Evolutionary conservation across 2,329 filamentous ascomycete genomes (phyloP), one percentile per base, ranked within the genome.

Genomic region (Bipolaris oryzae): DNA sequence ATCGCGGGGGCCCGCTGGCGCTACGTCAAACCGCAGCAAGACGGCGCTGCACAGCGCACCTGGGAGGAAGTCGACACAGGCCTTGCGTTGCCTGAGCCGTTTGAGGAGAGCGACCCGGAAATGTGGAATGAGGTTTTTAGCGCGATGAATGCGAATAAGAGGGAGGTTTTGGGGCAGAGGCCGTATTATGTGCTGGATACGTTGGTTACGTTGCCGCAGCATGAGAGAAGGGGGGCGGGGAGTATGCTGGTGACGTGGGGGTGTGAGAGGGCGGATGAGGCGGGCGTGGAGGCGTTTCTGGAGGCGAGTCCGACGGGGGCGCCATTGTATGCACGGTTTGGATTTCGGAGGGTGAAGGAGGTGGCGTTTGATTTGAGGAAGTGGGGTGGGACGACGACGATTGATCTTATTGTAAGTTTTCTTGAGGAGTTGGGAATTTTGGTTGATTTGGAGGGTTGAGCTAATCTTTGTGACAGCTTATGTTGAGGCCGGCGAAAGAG

Each of bases 161-260:
- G 62, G 23, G 60, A 68, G 37, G 60, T 67, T 11, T 21, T 75
- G 52, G 69, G 57, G 1, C 63, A 10, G 2, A 51, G 66, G 7
- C 59, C 65, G 2, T 68, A 74, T 49, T 74, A 61, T n/a, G 56
- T 55, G 1, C 62, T 76, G 5, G 70, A 74, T 31, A 73, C 70
- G 4, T 53, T 76, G 28, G 70, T 73, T 15, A 76, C 73, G 37
- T 53, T 69, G 20, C 61, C 67, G 7, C 38, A 67, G 3, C 73
- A 77, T 46, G 64, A 68, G 39, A 58, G 72, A 15, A 58, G 67
- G 6, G 74, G 74, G 7, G 74, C 74, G 3, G 74, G 74, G 0
- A 63, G 62, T 7, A 60, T 72, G 70, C 50, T 77, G 13, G 58
- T 76, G 15, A 35, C 61, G 7, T 75, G 72, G 72, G 74, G 74